phyloP scores from a whole-genome alignment of 2,329 filamentous ascomycete genomes.

The Trichoderma breve region DNA sequence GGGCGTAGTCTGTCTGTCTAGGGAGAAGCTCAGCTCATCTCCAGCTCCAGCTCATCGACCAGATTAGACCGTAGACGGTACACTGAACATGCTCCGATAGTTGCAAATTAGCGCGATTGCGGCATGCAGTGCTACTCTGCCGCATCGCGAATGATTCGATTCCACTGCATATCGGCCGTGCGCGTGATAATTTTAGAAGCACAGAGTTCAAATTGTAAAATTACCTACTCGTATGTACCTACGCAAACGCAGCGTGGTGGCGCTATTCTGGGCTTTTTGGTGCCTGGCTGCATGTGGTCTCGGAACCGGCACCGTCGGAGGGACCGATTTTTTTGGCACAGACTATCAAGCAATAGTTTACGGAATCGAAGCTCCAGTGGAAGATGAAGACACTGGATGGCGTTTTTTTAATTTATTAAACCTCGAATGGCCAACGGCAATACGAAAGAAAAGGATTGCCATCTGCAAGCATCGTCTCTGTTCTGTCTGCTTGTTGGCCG shows the following conservation, averaged over 20 bases:
- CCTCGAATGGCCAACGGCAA: neutral
- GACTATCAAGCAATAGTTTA: slow-evolving; percentile 10
- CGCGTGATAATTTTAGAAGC: slow-evolving; percentile 19
- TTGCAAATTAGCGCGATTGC: neutral
- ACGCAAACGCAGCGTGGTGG: neutral
- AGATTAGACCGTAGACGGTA: neutral
- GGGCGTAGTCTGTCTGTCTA: neutral
- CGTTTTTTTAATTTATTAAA: neutral
- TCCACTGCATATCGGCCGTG: neutral
- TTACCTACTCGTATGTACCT: neutral
- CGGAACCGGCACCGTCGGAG: slow-evolving; percentile 7
- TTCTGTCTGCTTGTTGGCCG: neutral
- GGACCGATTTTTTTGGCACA: neutral
- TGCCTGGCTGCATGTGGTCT: slow-evolving; percentile 5
- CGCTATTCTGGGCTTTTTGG: neutral
- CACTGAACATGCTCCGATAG: neutral
- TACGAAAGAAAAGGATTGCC: neutral
- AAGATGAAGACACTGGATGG: neutral
- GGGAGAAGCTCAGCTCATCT: neutral
- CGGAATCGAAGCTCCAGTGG: neutral
- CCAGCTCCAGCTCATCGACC: neutral
- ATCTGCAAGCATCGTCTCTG: neutral
- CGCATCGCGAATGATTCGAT: neutral
- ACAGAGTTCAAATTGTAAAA: neutral
- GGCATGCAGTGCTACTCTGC: neutral